Evolutionary conservation across 768 basidiomycete genomes (phyloP).

Genomic region (Boletales sp.): DNA sequence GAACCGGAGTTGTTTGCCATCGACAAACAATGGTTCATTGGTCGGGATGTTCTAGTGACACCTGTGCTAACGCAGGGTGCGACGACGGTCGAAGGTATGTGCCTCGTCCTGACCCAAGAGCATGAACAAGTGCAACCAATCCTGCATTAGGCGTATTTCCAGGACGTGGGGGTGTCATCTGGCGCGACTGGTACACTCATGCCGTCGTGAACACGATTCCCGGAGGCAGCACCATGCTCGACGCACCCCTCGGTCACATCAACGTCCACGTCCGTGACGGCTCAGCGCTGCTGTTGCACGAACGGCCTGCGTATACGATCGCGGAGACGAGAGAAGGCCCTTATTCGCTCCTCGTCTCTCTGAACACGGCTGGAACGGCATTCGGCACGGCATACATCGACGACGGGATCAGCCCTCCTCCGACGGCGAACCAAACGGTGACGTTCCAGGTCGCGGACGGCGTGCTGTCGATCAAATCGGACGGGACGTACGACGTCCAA

Average conservation of each 20-base stretch:
- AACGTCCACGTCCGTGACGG: conserved; percentile 70
- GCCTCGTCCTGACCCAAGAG: too few relatives aligned
- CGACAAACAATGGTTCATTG: conserved; percentile 69
- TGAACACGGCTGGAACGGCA: conserved; percentile 43
- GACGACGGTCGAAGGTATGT: conserved; percentile 54
- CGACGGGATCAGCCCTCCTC: conserved; percentile 53
- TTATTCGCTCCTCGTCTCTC: conserved; percentile 58
- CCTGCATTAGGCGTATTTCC: conserved; percentile 53
- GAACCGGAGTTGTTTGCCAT: conserved; percentile 60
- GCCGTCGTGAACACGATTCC: conserved; percentile 42
- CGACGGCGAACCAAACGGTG: conserved; percentile 47
- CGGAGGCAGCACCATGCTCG: conserved; percentile 43
- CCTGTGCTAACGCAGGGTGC: conserved; percentile 69
- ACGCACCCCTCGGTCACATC: conserved; percentile 67
- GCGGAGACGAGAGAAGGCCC: conserved; percentile 58
- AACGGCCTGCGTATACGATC: conserved; percentile 58
- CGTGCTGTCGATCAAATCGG: conserved; percentile 33
- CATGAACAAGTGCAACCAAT: not conserved
- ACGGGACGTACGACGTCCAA: conserved; percentile 29
- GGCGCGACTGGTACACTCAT: conserved; percentile 73
- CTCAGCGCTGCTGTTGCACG: conserved; percentile 57
- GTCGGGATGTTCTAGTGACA: conserved; percentile 64
- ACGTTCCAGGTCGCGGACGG: conserved; percentile 38
- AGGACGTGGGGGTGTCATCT: conserved; percentile 50
- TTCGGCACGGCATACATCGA: conserved; percentile 63